Conservation (phyloP, 106 monocot species). For the Dendrobium officinale region DNA sequence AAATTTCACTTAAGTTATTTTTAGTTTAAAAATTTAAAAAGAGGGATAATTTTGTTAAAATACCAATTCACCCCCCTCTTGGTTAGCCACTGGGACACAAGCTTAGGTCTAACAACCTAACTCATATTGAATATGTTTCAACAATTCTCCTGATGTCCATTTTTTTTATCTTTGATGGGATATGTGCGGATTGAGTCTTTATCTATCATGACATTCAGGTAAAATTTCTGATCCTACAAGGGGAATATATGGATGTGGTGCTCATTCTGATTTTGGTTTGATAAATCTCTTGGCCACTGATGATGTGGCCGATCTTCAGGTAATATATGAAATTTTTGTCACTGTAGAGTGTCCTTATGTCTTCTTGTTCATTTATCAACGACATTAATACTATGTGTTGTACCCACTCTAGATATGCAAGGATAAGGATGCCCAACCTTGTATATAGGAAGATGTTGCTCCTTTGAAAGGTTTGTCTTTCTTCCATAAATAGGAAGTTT, state of each 20-base stretch:
- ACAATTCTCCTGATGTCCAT: no score
- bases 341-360: background rate
- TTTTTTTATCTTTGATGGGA: background rate
- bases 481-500: background rate
- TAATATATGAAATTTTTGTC: slow-evolving; percentile 12
- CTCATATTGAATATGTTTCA: no score
- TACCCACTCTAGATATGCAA: slow-evolving; percentile 69
- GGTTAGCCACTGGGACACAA: no score
- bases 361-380: background rate
- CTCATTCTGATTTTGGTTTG: slow-evolving; percentile 90
- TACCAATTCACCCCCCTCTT: no score
- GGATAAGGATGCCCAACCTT: slow-evolving; percentile 71
- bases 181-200: background rate
- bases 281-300: slow-evolving; percentile 91
- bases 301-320: slow-evolving; percentile 85
- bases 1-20: no score
- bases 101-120: no score
- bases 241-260: slow-evolving; percentile 89
- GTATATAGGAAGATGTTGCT: slow-evolving; percentile 71
- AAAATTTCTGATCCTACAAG: slow-evolving; percentile 59
- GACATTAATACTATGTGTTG: background rate
- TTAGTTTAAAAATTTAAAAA: no score
- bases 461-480: slow-evolving; percentile 64
- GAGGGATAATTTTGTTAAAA: no score
- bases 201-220: slow-evolving; percentile 32